Base-by-base conservation (phyloP, 306 rosid genomes). In the Dalbergia cochinchinensis region DNA sequence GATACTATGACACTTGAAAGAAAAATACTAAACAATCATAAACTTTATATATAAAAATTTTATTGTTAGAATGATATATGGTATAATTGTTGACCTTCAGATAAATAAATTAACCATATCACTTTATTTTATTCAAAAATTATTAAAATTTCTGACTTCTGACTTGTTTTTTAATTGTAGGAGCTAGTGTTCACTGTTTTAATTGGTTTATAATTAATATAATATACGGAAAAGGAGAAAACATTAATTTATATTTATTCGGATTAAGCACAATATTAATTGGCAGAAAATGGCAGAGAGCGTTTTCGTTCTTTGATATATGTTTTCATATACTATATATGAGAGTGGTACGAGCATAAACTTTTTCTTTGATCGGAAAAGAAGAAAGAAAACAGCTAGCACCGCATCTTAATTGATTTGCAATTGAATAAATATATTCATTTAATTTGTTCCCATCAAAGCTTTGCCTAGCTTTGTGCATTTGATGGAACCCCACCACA, bases 401-500 rank as follows among this genome's bases (percentile, higher is more conserved):
- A 62, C 19, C 9, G 12, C 19, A 31, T 11, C 58, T 61, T 4
- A 14, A 61, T 55, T 6, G 31, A 20, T 34, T 20, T 73, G 78
- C 65, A 51, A 5, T 70, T 69, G 10, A 55, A 71, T 20, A 57
- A 57, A 22, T 55, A 42, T 41, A 39, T 0, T 20, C 22, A 72
- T 10, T 14, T 6, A n/a, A 14, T 39, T 19, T 20, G 19, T 58
- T 73, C 18, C 82, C 18, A 18, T 72, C 22, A 55, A 77, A 48
- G 77, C 79, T 8, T 58, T 74, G 34, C 16, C 83, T 35, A 26
- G 31, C 31, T 26, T 68, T n/a, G 12, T 5, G 41, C 62, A 45
- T 11, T 11, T 10, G 47, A 60, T 44, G 16, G 45, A 31, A 74
- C 61, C 7, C 71, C 45, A 5, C 58, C 60, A 53, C 58, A 53